These are phyloP conservation scores for Trichoderma aggressivum DNA, from an alignment of 2,329 filamentous ascomycete species.

Conservation along the genomic window DNA sequence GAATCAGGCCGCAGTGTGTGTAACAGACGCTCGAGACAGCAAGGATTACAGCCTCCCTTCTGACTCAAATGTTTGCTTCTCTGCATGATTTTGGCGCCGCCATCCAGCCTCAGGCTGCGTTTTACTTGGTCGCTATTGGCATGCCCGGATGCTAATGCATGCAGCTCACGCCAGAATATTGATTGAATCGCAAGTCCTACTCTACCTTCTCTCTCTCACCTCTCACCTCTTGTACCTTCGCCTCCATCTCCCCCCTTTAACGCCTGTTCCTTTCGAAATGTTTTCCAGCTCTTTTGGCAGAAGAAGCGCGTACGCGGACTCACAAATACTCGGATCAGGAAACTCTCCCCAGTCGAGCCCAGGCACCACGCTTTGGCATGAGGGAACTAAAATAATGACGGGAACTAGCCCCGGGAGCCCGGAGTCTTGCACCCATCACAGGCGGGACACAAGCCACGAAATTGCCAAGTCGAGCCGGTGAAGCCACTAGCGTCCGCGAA, in stretches of 20 bases:
- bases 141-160: background rate
- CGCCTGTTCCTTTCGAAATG: too few relatives aligned
- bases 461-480: background rate
- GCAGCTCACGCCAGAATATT: background rate
- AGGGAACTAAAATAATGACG: background rate
- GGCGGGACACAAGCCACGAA: slow-evolving; percentile 2
- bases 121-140: background rate
- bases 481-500: background rate
- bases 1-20: background rate
- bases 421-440: background rate
- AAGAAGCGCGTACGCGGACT: background rate
- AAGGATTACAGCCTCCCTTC: background rate
- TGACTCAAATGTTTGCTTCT: background rate
- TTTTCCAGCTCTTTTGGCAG: background rate
- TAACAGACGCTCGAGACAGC: slow-evolving; percentile 4
- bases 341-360: background rate
- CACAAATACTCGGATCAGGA: background rate
- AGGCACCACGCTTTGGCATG: background rate
- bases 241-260: background rate
- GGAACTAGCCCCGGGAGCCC: background rate
- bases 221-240: background rate
- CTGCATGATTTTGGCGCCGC: slow-evolving; percentile 3
- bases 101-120: background rate
- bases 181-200: background rate
- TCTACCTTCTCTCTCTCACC: background rate